phyloP scores from a whole-genome alignment of 345 rosid species.

The Eucalyptus urophylla region DNA sequence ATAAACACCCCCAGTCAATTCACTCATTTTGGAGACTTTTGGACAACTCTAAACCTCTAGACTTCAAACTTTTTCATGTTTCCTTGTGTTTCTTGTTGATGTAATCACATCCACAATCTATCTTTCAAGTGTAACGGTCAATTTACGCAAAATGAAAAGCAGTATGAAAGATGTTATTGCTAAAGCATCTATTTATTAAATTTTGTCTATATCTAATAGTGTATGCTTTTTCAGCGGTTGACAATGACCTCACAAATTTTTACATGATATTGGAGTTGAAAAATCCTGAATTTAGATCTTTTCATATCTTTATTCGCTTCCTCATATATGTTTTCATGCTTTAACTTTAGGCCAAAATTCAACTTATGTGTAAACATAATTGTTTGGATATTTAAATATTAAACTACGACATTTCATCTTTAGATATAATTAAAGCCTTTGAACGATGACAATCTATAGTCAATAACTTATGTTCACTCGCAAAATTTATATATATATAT shows the following conservation, averaged over 20 bases:
- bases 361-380: neutral
- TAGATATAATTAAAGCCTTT: neutral
- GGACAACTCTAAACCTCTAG: neutral
- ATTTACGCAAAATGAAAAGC: neutral
- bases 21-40: neutral
- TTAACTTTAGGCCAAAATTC: neutral
- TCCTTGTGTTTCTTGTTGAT: neutral
- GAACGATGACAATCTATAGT: neutral
- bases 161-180: neutral
- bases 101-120: neutral
- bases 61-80: neutral
- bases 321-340: neutral
- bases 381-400: neutral
- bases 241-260: neutral
- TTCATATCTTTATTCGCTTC: neutral
- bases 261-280: neutral
- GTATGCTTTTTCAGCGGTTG: fast-evolving
- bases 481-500: neutral
- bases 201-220: neutral
- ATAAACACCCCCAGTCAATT: neutral
- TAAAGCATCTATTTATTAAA: neutral
- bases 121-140: neutral
- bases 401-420: neutral
- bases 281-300: neutral
- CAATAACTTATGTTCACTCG: neutral